Base-by-base conservation (phyloP, 495 filamentous ascomycete species). In the Aspergillus conjunctus region DNA sequence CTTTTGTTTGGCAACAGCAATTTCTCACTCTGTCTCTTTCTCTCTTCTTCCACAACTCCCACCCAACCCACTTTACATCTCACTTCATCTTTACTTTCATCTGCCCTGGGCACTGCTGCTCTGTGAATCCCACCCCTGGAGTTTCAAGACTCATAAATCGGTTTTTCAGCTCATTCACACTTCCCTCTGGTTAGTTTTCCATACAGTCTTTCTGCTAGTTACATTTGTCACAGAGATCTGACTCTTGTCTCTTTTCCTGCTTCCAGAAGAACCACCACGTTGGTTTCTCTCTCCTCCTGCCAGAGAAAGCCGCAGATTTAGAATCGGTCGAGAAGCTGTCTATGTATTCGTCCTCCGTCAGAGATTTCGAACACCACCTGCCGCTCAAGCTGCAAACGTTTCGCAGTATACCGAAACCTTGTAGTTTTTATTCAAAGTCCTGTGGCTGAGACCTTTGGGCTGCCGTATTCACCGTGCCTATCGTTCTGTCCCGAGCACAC, bases 311-410 rank as follows among this genome's bases (percentile, higher is more conserved):
- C 67, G 68, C 64, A 65, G 57, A 71, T 59, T 46, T 61, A 66
- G 63, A 66, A 62, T 70, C 66, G 58, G 17, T 59, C 64, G 76
- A 73, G 71, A 72, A 78, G 67, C 74, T 77, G 87, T 91, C 82
- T 88, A 91, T 91, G 88, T 91, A 90, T 91, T 87, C 86, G 87
- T 83, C 83, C 84, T 81, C 81, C 83, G 84, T 80, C 82, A 84
- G 86, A 83, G 76, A 82, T 82, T 85, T 86, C 81, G 81, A 87
- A 86, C 85, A 90, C 86, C 87, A 88, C 77, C 88, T 90, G 85
- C 89, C 91, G 82, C 84, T 89, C 82, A 88, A 89, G 90, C 90
- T 92, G 91, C 90, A 91, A 85, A 78, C 87, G 83, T 92, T 95
- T 90, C 91, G 90, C 85, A 88, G 85, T 87, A 82, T 85, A 85